These are phyloP conservation scores for Phaeosphaeria sp. DNA, from an alignment of 2,329 filamentous ascomycete genomes.

Conservation along the genomic window DNA sequence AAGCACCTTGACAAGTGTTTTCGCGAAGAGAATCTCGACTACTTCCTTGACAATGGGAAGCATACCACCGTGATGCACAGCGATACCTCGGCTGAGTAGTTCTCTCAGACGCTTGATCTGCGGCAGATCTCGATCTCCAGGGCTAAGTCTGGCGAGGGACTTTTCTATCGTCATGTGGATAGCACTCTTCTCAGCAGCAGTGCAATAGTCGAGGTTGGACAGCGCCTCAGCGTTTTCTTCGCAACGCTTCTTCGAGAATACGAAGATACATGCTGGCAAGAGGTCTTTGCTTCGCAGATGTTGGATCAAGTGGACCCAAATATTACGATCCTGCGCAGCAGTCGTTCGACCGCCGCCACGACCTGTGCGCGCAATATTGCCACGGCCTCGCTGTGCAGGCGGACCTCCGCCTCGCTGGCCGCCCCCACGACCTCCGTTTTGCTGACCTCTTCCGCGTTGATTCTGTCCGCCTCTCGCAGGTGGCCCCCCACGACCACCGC, in stretches of 20 bases:
- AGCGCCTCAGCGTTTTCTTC: slow-evolving; percentile 97
- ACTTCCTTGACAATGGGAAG: slow-evolving; percentile 97
- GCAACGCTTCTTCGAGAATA: slow-evolving; percentile 97
- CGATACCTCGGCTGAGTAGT: slow-evolving; percentile 84
- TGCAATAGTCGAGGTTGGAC: slow-evolving; percentile 94
- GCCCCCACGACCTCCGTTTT: slow-evolving; percentile 54
- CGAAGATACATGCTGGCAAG: slow-evolving; percentile 93
- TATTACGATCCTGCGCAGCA: slow-evolving; percentile 90
- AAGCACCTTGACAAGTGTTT: slow-evolving; percentile 92
- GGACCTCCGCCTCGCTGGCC: slow-evolving; percentile 63
- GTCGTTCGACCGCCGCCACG: slow-evolving; percentile 85
- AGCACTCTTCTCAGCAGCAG: slow-evolving; percentile 89
- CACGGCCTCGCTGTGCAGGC: slow-evolving; percentile 65
- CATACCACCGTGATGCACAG: slow-evolving; percentile 93
- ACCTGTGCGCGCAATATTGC: slow-evolving; percentile 90
- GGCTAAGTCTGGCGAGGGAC: slow-evolving; percentile 87
- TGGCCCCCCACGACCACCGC: slow-evolving; percentile 54
- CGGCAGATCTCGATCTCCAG: slow-evolving; percentile 87
- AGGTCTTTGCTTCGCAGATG: slow-evolving; percentile 86
- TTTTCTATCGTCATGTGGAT: slow-evolving; percentile 98
- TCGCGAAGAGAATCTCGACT: slow-evolving; percentile 95
- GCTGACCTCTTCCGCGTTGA: slow-evolving; percentile 57
- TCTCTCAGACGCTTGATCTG: slow-evolving; percentile 90
- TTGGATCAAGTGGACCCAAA: slow-evolving; percentile 96
- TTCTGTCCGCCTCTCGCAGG: slow-evolving; percentile 58